Percentiles rank a stretch among this genome's conserved stretches.
Evolutionary conservation across 129 eudicot species (phyloP).

Genomic region (Flaveria brownii): DNA sequence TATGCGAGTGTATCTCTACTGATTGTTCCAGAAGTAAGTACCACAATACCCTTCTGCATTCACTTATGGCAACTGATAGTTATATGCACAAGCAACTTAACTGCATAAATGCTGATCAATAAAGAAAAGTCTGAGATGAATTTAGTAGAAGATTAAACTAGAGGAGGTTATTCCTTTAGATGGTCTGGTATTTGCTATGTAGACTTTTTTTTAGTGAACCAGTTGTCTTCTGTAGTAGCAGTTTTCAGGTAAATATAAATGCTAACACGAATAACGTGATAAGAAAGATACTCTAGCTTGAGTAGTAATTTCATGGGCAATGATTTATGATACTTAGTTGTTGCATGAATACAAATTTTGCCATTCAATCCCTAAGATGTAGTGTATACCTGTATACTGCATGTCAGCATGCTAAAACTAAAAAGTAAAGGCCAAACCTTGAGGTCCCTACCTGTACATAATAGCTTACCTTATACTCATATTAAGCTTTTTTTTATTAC

Average conservation of each 20-base stretch:
- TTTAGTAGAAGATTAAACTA: conserved; percentile 1
- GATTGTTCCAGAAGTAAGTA: conserved; percentile 46
- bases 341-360: no score
- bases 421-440: conserved; percentile 11
- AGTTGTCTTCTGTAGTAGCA: not conserved
- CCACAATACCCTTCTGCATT: conserved; percentile 17
- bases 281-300: not conserved
- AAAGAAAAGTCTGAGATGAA: not conserved
- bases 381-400: no score
- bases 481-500: not conserved
- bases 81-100: conserved; percentile 7
- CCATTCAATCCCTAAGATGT: no score
- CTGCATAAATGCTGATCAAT: conserved; percentile 7
- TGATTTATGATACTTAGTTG: no score
- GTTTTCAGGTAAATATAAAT: not conserved
- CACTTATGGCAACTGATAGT: conserved; percentile 3
- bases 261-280: not conserved
- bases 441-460: not conserved
- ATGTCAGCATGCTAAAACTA: not conserved
- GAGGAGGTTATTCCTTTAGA: conserved; percentile 3
- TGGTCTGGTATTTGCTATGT: conserved; percentile 2
- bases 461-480: not conserved
- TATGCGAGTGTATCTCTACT: conserved; percentile 43
- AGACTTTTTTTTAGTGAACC: not conserved
- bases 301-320: no score